A percentile compares a stretch with the other conserved stretches of the same genome.
phyloP scores from a whole-genome alignment of 225 moss, liverwort and hornwort genomes.

The Polytrichum commune region DNA sequence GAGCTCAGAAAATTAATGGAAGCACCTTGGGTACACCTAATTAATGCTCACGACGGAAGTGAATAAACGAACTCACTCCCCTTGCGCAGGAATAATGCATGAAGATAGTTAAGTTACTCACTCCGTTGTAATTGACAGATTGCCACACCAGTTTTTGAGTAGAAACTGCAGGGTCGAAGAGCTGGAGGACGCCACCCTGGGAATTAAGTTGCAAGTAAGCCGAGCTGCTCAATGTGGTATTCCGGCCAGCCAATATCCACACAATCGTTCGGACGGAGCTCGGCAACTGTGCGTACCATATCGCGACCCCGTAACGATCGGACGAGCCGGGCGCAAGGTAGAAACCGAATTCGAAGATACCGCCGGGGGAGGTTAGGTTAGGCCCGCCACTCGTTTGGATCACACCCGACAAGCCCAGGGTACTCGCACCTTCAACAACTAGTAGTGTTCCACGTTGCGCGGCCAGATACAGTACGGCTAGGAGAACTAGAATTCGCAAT shows the following conservation, averaged over 20 bases:
- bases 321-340: not conserved
- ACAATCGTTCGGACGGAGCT: slow-evolving; percentile 20
- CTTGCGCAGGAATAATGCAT: too few relatives aligned
- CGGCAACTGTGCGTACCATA: slow-evolving; percentile 33
- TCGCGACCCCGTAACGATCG: slow-evolving; percentile 11
- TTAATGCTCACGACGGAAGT: too few relatives aligned
- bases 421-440: not conserved
- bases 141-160: slow-evolving; percentile 14
- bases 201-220: slow-evolving; percentile 16
- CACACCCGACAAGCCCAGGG: slow-evolving; percentile 4
- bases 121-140: slow-evolving; percentile 11
- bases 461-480: not conserved
- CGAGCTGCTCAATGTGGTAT: slow-evolving; percentile 14
- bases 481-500: not conserved
- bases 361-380: slow-evolving; percentile 19
- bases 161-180: slow-evolving; percentile 3
- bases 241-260: slow-evolving; percentile 30
- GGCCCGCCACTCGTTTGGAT: not conserved
- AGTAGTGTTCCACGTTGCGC: not conserved
- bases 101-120: slow-evolving; percentile 2
- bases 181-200: slow-evolving; percentile 12
- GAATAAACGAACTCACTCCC: too few relatives aligned
- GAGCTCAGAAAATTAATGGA: too few relatives aligned
- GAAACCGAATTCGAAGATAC: slow-evolving; percentile 28
- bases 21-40: too few relatives aligned